phyloP scores from a whole-genome alignment of 345 rosid genomes.

The Acer negundo region DNA sequence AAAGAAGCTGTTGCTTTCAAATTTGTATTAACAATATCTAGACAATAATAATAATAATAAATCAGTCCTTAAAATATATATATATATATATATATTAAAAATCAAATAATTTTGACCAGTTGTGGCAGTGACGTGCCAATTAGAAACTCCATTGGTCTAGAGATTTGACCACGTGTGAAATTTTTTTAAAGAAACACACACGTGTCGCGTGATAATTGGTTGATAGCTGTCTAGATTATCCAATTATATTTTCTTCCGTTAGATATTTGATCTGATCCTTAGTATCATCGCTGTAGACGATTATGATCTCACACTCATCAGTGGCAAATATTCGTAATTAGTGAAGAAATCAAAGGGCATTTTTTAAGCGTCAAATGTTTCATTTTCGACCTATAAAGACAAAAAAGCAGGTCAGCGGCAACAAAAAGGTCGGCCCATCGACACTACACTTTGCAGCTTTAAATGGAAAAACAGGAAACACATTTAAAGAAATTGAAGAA shows the following conservation, averaged over 20 bases:
- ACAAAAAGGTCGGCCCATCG: constrained; percentile 32
- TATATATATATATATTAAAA: not conserved
- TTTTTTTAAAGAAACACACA: not conserved
- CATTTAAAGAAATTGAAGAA: constrained; percentile 20
- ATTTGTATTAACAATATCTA: not conserved
- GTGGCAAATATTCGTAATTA: constrained; percentile 36
- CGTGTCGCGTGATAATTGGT: not conserved
- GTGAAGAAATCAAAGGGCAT: not conserved
- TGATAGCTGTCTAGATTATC: not conserved
- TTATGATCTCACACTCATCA: constrained; percentile 5
- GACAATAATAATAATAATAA: not conserved
- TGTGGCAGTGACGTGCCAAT: no score
- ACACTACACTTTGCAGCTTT: constrained; percentile 35
- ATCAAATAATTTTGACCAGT: not conserved
- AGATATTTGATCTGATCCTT: not conserved
- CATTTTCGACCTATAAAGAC: constrained; percentile 25
- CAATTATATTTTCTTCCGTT: constrained; percentile 9
- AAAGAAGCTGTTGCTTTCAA: constrained; percentile 8
- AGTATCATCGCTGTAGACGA: constrained; percentile 6
- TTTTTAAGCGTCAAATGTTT: not conserved
- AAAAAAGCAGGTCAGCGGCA: constrained; percentile 47
- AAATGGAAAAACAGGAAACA: constrained; percentile 19
- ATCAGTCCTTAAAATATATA: not conserved
- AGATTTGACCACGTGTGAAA: constrained; percentile 1
- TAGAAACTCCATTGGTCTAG: not conserved